A percentile compares a stretch with the other conserved stretches of the same genome.
Evolutionary conservation across 352 stramenopile species (phyloP).

Genomic region (Phytopythium vexans): DNA sequence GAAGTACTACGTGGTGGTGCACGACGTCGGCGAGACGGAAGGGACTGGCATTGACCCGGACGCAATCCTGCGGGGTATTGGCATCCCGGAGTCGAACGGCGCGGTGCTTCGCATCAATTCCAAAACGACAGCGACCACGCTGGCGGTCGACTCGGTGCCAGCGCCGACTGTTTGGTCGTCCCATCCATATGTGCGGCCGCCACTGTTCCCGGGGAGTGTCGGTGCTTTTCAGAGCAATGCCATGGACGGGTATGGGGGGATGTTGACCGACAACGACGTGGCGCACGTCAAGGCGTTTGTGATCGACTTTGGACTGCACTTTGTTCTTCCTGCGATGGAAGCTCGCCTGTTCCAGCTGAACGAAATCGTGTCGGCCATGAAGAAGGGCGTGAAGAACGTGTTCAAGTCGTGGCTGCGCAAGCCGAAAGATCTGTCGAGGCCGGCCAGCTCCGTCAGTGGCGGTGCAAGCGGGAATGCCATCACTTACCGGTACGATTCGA

Average conservation of each 20-base stretch:
- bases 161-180: constrained; percentile 35
- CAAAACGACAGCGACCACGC: not conserved
- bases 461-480: constrained; percentile 17
- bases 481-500: constrained; percentile 79
- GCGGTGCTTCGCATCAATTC: constrained; percentile 75
- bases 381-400: constrained; percentile 91
- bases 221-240: not conserved
- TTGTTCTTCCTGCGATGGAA: constrained; percentile 81
- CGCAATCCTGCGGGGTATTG: constrained; percentile 68
- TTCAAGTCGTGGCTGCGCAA: constrained; percentile 92
- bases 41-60: constrained; percentile 79
- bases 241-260: constrained; percentile 24
- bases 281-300: constrained; percentile 63
- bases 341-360: constrained; percentile 84
- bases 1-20: constrained; percentile 88
- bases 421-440: constrained; percentile 61
- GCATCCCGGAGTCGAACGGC: constrained; percentile 41
- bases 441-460: constrained; percentile 10
- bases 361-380: constrained; percentile 85
- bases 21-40: constrained; percentile 78
- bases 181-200: constrained; percentile 63
- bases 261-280: constrained; percentile 74
- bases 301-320: constrained; percentile 68
- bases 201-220: constrained; percentile 33
- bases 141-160: not conserved